Percentiles rank a stretch among this genome's conserved stretches.
Conservation (phyloP, 129 eudicot genomes). For the Solidago caesia region DNA sequence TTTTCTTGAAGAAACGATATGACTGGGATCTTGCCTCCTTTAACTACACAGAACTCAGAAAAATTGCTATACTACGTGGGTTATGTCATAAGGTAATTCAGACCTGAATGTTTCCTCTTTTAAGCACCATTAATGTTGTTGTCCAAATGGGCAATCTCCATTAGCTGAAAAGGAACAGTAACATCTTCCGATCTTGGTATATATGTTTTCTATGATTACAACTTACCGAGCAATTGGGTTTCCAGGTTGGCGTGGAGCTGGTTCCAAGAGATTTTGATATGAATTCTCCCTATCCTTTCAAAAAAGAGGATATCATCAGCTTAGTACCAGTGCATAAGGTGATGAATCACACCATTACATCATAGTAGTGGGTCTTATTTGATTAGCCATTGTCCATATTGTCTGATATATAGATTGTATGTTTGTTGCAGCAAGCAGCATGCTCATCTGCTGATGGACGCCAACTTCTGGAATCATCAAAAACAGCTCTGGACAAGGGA, state of each 20-base stretch:
- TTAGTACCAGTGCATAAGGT: constrained; percentile 98
- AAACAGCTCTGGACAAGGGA: constrained; percentile 98
- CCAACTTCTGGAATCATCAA: constrained; percentile 97
- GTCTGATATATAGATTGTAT: constrained; percentile 15
- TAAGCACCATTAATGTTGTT: constrained; percentile 7
- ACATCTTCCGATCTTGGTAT: constrained; percentile 10
- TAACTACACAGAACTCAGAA: constrained; percentile 83
- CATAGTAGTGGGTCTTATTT: constrained; percentile 5
- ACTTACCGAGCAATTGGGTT: neutral
- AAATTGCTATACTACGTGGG: constrained; percentile 94
- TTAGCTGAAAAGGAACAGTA: constrained; percentile 10
- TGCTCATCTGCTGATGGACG: constrained; percentile 99
- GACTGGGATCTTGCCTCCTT: constrained; percentile 84
- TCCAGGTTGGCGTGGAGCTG: constrained; percentile 94
- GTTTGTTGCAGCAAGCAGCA: constrained; percentile 91
- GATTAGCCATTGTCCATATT: constrained; percentile 16
- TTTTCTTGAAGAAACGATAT: constrained; percentile 76
- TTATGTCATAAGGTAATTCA: constrained; percentile 87
- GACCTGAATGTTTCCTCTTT: neutral
- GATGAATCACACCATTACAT: constrained; percentile 22
- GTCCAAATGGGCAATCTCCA: neutral
- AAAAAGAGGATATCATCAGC: constrained; percentile 76
- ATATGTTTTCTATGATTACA: constrained; percentile 9
- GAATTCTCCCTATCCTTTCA: constrained; percentile 83
- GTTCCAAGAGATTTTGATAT: constrained; percentile 97